Evolutionary conservation across 73 alveolate genomes (phyloP), one percentile per base, ranked within the genome.

Genomic region (Paramecium octaurelia): DNA sequence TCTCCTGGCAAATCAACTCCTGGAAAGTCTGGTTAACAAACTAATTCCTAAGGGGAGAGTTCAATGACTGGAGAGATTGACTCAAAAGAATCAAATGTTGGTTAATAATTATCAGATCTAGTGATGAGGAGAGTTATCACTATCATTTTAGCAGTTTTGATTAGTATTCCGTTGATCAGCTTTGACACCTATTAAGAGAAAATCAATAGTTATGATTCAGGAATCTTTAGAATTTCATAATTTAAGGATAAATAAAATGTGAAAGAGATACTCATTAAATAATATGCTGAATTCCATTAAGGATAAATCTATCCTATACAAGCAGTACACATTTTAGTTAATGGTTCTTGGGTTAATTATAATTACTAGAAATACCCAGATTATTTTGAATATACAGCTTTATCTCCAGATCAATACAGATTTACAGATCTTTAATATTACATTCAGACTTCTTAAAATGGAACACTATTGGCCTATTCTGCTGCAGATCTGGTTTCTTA

Each of bases 101-200:
- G 99, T 59, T 95, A 95, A 93, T 93, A 96, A 54, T 95, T 98
- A 46, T 95, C 98, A 58, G 98, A 98, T 12, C 86, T 92, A 85
- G 97, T 98, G 8, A 97, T 98, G 35, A 94, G 96, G 92, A 96
- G 98, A 93, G 98, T 98, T 38, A 96, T 98, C 7, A 85, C 97
- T 5, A 86, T 98, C 50, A 97, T 98, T 3, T 94, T 98, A 20
- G 94, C 95, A 46, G 96, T 97, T 94, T 76, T 98, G 21, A 48
- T 98, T 12, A 83, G 95, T 12, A 89, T 95, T 10, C 97, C 98
- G 3, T 60, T 95, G 31, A 94, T 96, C 85, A 42, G 88, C 10
- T 54, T 77, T 83, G 50, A 35, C 43, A 92, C 97, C 4, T 96
- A 94, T 83, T 18, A 40, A 24, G 97, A 95, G n/a, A 93, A 80